Percentiles rank a stretch among this genome's conserved stretches.
These are phyloP conservation scores for Aspergillus brasiliensis DNA, from an alignment of 2,329 filamentous ascomycete genomes.

Conservation along the genomic window DNA sequence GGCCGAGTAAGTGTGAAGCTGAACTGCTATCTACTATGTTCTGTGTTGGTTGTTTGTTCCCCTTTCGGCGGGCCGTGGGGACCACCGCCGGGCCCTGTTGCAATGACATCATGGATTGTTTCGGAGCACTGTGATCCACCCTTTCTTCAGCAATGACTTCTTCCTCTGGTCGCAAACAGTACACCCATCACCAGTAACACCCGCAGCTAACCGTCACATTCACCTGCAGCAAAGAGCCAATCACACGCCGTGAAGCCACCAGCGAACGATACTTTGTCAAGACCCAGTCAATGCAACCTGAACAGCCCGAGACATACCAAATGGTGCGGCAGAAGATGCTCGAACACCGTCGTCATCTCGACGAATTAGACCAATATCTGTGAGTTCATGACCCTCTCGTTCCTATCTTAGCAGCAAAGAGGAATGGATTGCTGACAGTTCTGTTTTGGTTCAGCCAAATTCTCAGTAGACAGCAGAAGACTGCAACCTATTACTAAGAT, in stretches of 20 bases:
- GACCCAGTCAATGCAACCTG: conserved; percentile 7
- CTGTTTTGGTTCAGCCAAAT: not conserved
- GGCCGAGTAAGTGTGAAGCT: conserved; percentile 25
- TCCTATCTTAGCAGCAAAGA: not conserved
- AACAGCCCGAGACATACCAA: conserved; percentile 24
- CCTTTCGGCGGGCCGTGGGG: not conserved
- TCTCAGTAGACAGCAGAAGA: not conserved
- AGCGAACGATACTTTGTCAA: conserved; percentile 21
- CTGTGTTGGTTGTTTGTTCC: too few relatives aligned
- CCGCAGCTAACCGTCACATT: not conserved
- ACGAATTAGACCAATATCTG: conserved; percentile 31
- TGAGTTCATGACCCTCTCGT: too few relatives aligned
- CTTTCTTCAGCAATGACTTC: not conserved
- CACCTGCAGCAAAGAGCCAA: conserved; percentile 23
- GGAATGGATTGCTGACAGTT: not conserved
- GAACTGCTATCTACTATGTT: too few relatives aligned
- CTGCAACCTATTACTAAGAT: not conserved
- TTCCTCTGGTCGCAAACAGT: not conserved
- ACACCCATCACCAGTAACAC: too few relatives aligned
- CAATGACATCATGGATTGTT: conserved; percentile 24
- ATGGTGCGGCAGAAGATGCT: conserved; percentile 23
- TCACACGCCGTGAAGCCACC: conserved; percentile 22
- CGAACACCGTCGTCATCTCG: conserved; percentile 27
- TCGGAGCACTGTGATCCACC: not conserved
- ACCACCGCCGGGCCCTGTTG: not conserved